Conservation (phyloP, 2,329 filamentous ascomycete species). For the Alternaria consortialis region DNA sequence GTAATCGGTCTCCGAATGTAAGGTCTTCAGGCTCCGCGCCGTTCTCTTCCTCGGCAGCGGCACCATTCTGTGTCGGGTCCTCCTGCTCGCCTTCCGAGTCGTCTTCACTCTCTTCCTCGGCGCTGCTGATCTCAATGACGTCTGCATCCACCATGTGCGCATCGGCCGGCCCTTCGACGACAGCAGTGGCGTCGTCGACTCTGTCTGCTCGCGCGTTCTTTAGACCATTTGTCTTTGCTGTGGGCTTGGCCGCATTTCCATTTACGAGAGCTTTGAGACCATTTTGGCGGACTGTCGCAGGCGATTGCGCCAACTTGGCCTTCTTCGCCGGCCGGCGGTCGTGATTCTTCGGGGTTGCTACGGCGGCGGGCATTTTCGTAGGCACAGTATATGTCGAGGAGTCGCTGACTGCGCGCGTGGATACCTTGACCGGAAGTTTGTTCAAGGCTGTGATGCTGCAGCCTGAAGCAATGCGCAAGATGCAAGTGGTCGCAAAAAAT, state of each 20-base stretch:
- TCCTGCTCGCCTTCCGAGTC: slow-evolving; percentile 41
- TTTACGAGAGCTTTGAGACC: slow-evolving; percentile 47
- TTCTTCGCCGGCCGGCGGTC: slow-evolving; percentile 51
- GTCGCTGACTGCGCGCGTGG: not conserved
- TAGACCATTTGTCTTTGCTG: slow-evolving; percentile 62
- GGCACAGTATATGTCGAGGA: not conserved
- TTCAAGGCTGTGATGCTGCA: slow-evolving; percentile 23
- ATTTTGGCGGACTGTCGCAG: slow-evolving; percentile 31
- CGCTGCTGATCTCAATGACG: slow-evolving; percentile 60
- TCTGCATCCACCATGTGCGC: slow-evolving; percentile 50
- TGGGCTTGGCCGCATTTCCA: slow-evolving; percentile 47
- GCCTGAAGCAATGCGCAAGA: slow-evolving; percentile 35
- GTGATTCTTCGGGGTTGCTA: slow-evolving; percentile 36
- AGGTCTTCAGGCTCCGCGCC: slow-evolving; percentile 63
- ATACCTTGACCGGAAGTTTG: slow-evolving; percentile 4
- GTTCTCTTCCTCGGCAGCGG: slow-evolving; percentile 42
- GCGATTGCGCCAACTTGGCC: slow-evolving; percentile 45
- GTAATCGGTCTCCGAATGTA: slow-evolving; percentile 87
- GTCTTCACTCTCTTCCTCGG: slow-evolving; percentile 53
- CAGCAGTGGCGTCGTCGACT: slow-evolving; percentile 66
- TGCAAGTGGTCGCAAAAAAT: slow-evolving; percentile 29
- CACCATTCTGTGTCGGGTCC: slow-evolving; percentile 27
- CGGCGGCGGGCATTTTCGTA: slow-evolving; percentile 44
- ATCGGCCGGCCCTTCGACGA: slow-evolving; percentile 60
- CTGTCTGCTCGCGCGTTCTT: slow-evolving; percentile 61